phyloP scores from a whole-genome alignment of 805 yeast species.

The Sungouiozyma intestinalis region DNA sequence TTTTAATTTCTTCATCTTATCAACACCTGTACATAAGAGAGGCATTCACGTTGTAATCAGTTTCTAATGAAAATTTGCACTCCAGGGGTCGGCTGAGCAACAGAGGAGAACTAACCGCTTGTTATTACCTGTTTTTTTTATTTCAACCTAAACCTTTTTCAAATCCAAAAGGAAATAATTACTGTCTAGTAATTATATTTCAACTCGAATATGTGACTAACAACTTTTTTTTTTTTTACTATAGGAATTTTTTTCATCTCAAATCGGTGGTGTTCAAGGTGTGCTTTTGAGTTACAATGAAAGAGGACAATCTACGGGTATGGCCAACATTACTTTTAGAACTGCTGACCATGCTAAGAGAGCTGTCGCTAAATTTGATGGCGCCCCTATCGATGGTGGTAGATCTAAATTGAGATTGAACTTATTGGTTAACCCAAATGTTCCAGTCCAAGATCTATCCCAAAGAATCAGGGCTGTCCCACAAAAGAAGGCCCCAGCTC shows the following conservation, averaged over 20 bases:
- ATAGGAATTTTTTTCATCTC: slow-evolving; percentile 81
- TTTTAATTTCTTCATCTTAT: neutral
- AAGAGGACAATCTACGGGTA: slow-evolving; percentile 84
- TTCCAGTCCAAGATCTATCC: slow-evolving; percentile 49
- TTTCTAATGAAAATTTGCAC: slow-evolving; percentile 1
- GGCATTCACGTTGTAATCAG: neutral
- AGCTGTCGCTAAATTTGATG: slow-evolving; percentile 79
- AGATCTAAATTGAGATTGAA: slow-evolving; percentile 65
- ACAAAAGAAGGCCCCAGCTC: slow-evolving; percentile 10
- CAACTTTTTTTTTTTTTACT: slow-evolving; percentile 12
- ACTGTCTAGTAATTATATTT: neutral
- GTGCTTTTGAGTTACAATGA: slow-evolving; percentile 72
- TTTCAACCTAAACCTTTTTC: neutral
- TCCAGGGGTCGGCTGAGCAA: neutral
- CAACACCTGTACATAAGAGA: neutral
- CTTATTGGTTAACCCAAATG: slow-evolving; percentile 75
- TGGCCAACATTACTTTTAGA: slow-evolving; percentile 76
- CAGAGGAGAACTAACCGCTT: neutral
- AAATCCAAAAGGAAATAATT: neutral
- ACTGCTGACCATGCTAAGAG: slow-evolving; percentile 56
- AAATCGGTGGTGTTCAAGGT: slow-evolving; percentile 73
- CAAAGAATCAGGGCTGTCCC: slow-evolving; percentile 52
- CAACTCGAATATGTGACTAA: slow-evolving; percentile 3
- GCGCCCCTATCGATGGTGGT: slow-evolving; percentile 90
- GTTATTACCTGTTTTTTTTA: neutral